A percentile compares a stretch with the other conserved stretches of the same genome.
These are phyloP conservation scores for Skeletonema potamos DNA, from an alignment of 108 stramenopile species.

Conservation along the genomic window DNA sequence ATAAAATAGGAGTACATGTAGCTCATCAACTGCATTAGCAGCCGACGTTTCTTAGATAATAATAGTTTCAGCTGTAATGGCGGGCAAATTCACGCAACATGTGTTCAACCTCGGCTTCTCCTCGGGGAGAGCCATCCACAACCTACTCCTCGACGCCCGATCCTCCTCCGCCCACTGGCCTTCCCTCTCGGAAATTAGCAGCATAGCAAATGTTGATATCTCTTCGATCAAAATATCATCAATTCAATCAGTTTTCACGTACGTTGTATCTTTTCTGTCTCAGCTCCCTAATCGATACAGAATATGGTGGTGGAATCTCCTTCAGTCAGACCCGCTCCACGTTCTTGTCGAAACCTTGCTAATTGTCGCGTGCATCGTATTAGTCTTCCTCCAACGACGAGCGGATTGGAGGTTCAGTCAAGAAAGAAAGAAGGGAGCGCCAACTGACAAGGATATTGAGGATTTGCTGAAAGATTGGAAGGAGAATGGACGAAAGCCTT, in stretches of 20 bases:
- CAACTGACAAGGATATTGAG: conserved; percentile 64
- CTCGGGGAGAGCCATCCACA: conserved; percentile 30
- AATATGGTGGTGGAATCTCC: conserved; percentile 84
- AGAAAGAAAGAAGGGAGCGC: conserved; percentile 49
- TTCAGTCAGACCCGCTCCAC: conserved; percentile 87
- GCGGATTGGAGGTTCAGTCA: conserved; percentile 49
- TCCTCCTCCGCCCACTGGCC: background rate
- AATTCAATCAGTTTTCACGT: background rate
- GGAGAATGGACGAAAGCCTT: conserved; percentile 59
- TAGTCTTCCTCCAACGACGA: conserved; percentile 66
- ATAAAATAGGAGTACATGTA: too few species aligned
- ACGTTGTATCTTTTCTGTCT: conserved; percentile 7
- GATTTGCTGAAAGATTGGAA: conserved; percentile 93
- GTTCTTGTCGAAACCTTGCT: conserved; percentile 94
- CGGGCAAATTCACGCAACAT: conserved; percentile 46
- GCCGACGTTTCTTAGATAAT: too few species aligned
- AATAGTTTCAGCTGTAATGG: background rate
- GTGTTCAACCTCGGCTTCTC: conserved; percentile 31
- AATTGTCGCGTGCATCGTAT: conserved; percentile 79
- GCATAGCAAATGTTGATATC: background rate
- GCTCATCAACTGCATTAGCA: too few species aligned
- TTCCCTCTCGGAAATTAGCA: background rate
- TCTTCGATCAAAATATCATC: background rate
- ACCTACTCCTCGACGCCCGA: background rate
- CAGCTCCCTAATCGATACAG: conserved; percentile 58